These are phyloP conservation scores for Hygrocybe coccinea DNA, from an alignment of 768 basidiomycete species.

Conservation along the genomic window DNA sequence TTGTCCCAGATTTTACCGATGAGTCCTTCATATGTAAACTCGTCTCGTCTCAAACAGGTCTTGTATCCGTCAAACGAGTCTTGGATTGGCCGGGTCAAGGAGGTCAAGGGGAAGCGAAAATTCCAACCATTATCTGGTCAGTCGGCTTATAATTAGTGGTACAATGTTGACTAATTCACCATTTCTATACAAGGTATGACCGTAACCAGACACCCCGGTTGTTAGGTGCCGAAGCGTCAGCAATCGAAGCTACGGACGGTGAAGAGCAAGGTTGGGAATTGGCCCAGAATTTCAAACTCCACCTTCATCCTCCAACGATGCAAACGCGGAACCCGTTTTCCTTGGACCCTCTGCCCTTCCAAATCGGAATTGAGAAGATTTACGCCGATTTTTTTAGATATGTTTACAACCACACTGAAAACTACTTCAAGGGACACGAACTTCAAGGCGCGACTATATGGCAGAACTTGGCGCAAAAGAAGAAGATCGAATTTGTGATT, in stretches of 20 bases:
- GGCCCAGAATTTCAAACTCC: background rate
- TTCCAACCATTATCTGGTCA: background rate
- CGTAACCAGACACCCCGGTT: background rate
- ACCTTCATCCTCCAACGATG: background rate
- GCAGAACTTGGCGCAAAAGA: background rate
- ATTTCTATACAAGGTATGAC: background rate
- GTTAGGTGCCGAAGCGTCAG: background rate
- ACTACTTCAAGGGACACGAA: background rate
- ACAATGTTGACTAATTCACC: background rate
- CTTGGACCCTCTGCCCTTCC: background rate
- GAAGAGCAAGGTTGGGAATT: background rate
- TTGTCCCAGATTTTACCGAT: background rate
- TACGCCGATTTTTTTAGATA: background rate
- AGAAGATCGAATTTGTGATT: slow-evolving; percentile 1
- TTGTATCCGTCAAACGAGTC: background rate
- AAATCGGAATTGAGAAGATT: background rate
- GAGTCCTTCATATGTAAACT: background rate
- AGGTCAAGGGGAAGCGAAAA: background rate
- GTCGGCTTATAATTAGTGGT: background rate
- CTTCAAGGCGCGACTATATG: background rate
- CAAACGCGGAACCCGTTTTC: background rate
- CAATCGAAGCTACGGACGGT: background rate
- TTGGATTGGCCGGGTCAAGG: background rate
- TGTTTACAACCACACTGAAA: background rate
- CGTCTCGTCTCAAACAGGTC: background rate